Evolutionary conservation across 805 yeast genomes (phyloP).

Genomic region (Metschnikowia santaceciliae): DNA sequence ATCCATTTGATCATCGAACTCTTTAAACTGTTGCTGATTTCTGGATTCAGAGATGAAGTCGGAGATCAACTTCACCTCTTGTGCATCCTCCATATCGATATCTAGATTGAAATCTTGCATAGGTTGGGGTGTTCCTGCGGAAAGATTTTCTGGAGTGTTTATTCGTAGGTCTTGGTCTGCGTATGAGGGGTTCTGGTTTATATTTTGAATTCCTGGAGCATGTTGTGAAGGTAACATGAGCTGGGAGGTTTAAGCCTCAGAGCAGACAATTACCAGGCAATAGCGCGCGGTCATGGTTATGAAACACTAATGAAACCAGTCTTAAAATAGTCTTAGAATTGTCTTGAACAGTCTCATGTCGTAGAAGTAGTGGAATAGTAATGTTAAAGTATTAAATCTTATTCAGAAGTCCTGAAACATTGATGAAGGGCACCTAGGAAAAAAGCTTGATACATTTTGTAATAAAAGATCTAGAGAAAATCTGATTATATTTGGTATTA

Average conservation of each 20-base stretch:
- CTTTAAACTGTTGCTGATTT: constrained; percentile 2
- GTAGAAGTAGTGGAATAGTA: no score
- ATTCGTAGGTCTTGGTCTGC: background rate
- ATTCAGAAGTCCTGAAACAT: no score
- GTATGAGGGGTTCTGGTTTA: background rate
- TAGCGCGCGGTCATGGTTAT: background rate
- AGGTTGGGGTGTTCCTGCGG: background rate
- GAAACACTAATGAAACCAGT: background rate
- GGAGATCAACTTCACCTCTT: constrained; percentile 42
- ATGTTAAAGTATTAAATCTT: no score
- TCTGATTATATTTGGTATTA: no score
- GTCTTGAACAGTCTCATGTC: no score
- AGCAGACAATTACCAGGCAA: no score
- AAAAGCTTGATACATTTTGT: no score
- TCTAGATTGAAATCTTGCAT: background rate
- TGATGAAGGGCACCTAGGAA: no score
- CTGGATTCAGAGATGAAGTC: constrained; percentile 28
- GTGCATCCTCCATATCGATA: constrained; percentile 42
- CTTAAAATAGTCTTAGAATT: no score
- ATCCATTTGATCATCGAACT: constrained; percentile 14
- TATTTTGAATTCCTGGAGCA: background rate
- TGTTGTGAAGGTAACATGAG: background rate
- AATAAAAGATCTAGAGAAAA: no score
- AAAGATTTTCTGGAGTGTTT: background rate
- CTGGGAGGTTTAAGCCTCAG: background rate